Evolutionary conservation across 768 basidiomycete species (phyloP).

Genomic region (Termitomyces sp.): DNA sequence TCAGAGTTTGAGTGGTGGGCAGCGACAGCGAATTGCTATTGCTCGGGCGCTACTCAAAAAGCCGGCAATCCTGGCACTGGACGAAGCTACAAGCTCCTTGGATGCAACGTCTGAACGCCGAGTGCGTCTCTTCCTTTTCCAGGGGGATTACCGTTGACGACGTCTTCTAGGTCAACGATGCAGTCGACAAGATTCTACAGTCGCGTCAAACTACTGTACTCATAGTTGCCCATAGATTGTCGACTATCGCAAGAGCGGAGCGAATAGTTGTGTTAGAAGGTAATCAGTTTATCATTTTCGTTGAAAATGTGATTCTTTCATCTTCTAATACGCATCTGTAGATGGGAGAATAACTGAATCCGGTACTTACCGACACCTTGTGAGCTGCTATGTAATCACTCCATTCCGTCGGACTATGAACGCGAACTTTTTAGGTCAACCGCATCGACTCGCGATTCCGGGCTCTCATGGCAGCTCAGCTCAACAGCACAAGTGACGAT

Average conservation of each 20-base stretch:
- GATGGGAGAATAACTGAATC: conserved; percentile 78
- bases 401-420: background rate
- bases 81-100: conserved; percentile 85
- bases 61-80: conserved; percentile 81
- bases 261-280: conserved; percentile 87
- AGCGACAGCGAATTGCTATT: conserved; percentile 77
- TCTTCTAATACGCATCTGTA: conserved; percentile 17
- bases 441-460: conserved; percentile 75
- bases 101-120: conserved; percentile 87
- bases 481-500: conserved; percentile 44
- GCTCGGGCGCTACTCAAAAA: conserved; percentile 86
- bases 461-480: conserved; percentile 83
- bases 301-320: background rate
- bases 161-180: conserved; percentile 66
- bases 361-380: conserved; percentile 75
- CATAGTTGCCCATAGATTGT: conserved; percentile 85
- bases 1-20: conserved; percentile 70
- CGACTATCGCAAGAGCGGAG: conserved; percentile 87
- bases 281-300: conserved; percentile 18
- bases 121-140: conserved; percentile 28
- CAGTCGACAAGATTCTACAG: conserved; percentile 81
- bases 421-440: conserved; percentile 39
- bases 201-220: conserved; percentile 80
- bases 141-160: background rate
- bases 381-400: conserved; percentile 25